Conservation (phyloP, 306 rosid genomes). For the Comarum palustre region DNA sequence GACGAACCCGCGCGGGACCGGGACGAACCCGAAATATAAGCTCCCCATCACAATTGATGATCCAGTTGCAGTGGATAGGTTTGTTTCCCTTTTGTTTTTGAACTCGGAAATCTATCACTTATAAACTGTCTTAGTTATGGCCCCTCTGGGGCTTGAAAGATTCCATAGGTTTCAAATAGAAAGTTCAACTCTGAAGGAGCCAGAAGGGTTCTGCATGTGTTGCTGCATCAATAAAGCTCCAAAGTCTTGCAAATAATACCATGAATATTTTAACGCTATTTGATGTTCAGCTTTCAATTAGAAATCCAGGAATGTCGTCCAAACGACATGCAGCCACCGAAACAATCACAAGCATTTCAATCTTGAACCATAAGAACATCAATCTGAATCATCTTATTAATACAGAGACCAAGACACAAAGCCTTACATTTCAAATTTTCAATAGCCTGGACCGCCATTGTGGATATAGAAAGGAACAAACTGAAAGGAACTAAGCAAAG, state of each 20-base stretch:
- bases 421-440: background rate
- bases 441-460: background rate
- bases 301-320: conserved; percentile 44
- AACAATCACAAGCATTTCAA: conserved; percentile 1
- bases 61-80: conserved; percentile 6
- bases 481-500: background rate
- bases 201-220: conserved; percentile 18
- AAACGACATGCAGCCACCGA: conserved; percentile 29
- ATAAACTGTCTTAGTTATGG: conserved; percentile 1
- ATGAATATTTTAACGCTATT: conserved; percentile 14
- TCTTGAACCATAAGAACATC: conserved; percentile 25
- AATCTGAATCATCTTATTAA: conserved; percentile 40
- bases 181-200: conserved; percentile 9
- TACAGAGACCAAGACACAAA: conserved; percentile 33
- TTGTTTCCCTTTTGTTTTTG: background rate
- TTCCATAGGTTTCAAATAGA: background rate
- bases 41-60: conserved; percentile 7
- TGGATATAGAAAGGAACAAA: background rate
- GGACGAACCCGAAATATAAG: conserved; percentile 2
- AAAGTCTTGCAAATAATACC: background rate
- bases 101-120: background rate
- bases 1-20: no score
- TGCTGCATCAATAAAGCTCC: conserved; percentile 6
- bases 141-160: conserved; percentile 13
- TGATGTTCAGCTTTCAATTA: conserved; percentile 26